Percentiles rank a stretch among this genome's conserved stretches.
These are phyloP conservation scores for Orbilia oligospora DNA, from an alignment of 2,329 filamentous ascomycete species.

Conservation along the genomic window DNA sequence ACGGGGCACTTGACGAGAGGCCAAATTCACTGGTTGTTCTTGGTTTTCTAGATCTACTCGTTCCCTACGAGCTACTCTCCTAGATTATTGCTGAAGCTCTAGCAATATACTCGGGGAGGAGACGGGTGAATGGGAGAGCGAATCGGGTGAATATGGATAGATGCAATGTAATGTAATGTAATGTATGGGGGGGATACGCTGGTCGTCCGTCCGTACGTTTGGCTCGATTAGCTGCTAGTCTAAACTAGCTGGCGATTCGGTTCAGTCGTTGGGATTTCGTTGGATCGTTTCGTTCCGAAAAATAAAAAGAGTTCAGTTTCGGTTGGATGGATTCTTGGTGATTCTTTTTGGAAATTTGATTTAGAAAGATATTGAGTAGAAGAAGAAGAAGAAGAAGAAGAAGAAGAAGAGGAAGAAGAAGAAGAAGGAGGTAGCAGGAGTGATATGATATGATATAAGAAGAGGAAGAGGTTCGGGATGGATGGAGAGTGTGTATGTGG, in stretches of 20 bases:
- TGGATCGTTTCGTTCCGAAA: neutral
- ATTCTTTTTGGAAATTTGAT: neutral
- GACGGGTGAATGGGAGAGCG: neutral
- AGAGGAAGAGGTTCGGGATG: neutral
- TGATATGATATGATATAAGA: neutral
- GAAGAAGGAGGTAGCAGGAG: neutral
- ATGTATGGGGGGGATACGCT: neutral
- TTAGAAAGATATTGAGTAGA: neutral
- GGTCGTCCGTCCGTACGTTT: constrained; percentile 1
- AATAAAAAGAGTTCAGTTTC: neutral
- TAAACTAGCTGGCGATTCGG: constrained; percentile 8
- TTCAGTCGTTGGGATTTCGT: neutral
- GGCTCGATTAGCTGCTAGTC: neutral
- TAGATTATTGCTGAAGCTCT: neutral
- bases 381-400: neutral
- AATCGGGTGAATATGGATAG: neutral
- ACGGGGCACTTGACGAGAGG: neutral
- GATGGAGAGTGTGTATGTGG: too few relatives aligned
- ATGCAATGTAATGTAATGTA: too few relatives aligned
- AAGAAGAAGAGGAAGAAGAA: neutral
- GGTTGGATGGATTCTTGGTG: neutral
- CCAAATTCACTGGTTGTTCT: neutral
- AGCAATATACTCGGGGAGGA: constrained; percentile 12
- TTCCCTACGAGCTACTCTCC: constrained; percentile 27
- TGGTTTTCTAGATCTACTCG: neutral